Evolutionary conservation across 768 basidiomycete species (phyloP), one percentile per base, ranked within the genome.

Genomic region (Kwoniella shandongensis): DNA sequence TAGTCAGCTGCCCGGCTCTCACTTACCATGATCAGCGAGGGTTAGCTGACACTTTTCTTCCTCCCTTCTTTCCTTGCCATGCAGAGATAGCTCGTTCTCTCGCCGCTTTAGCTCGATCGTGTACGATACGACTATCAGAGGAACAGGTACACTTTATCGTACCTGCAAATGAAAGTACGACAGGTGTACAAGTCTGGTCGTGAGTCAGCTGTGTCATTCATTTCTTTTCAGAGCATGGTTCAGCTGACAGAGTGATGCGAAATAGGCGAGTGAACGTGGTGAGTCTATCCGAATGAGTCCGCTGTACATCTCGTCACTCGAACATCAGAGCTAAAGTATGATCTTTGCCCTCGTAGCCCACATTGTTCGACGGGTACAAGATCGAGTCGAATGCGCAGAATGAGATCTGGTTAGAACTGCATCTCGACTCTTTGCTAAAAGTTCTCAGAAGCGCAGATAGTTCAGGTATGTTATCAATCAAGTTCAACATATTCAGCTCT

Each of bases 111-210:
- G 69, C 75, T 0, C 57, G 56, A 38, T 30, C 52, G 32, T 76
- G 75, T 40, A 59, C 70, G 3, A 69, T 76, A 39, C 59, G 67
- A 3, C 56, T 76, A 12, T 61, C 65, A n/a, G 55, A 61, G 1
- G 70, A 73, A 18, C 69, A 60, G 27, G 69, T 75, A 0, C 61
- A 71, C 27, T 76, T 76, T 46, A 76, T 76, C 48, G 72, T 76
- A 4, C 67, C 75, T 2, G 73, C 64, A 0, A 73, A 68, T 48
- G 75, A 76, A 57, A 70, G 70, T 3, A 66, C 61, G 35, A 71
- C 71, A 55, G 75, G 75, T 30, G 75, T 76, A 2, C 73, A 76
- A 54, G 72, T 76, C 1, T 76, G 75, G 75, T 76, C 75, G 75
- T 76, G 51, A 68, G 75, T 66, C 22, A 23, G 12, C 3, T n/a